phyloP scores from a whole-genome alignment of 768 basidiomycete species.

The Boletus eberwhitei region DNA sequence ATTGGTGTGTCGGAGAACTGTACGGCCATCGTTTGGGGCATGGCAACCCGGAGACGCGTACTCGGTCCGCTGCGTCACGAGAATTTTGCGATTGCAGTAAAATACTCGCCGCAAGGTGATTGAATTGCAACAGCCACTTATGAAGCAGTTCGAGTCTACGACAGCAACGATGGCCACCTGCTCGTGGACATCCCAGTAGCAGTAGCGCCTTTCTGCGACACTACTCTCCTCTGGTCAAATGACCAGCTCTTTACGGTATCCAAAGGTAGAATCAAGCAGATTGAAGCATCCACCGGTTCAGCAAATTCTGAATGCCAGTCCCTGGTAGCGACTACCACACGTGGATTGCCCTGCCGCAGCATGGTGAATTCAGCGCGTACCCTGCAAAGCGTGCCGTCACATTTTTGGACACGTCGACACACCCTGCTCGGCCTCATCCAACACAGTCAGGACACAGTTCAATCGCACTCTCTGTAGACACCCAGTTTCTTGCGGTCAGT shows the following conservation, averaged over 20 bases:
- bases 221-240: constrained; percentile 3
- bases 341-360: no score
- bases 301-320: not conserved
- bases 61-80: not conserved
- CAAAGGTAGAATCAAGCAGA: not conserved
- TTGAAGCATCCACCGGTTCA: constrained; percentile 2
- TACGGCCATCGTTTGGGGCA: no score
- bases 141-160: not conserved
- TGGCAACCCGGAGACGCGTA: not conserved
- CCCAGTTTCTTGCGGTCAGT: no score
- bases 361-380: no score
- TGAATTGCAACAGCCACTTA: not conserved
- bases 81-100: not conserved
- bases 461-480: no score
- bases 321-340: no score
- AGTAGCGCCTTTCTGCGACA: not conserved
- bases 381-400: no score
- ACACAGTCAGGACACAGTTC: no score
- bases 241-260: not conserved
- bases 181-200: not conserved
- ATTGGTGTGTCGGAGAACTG: no score
- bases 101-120: not conserved
- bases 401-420: no score
- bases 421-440: no score
- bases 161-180: not conserved